Evolutionary conservation across 192 early-diverging fungal genomes (phyloP).

Genomic region (Linnemannia hyalina): DNA sequence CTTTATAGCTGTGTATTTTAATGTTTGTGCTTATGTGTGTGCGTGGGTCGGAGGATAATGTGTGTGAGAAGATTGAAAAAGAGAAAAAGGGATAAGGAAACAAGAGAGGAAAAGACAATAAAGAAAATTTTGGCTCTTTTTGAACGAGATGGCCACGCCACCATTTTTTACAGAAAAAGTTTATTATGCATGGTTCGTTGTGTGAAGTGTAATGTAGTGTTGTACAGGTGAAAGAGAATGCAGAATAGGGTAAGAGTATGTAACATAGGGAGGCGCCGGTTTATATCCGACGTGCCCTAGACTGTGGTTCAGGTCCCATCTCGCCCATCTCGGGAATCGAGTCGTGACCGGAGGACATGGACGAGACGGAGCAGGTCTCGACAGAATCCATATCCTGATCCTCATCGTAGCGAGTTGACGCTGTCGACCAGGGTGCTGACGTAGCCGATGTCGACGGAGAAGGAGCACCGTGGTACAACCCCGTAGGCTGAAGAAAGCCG

Average conservation of each 20-base stretch:
- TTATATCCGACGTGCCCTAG: not conserved
- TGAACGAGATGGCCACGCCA: slow-evolving; percentile 2
- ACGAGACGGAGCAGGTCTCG: slow-evolving; percentile 46
- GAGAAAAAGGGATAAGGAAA: not conserved
- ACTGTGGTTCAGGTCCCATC: slow-evolving; percentile 15
- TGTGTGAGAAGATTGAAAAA: not conserved
- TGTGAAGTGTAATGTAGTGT: not conserved
- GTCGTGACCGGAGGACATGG: slow-evolving; percentile 55
- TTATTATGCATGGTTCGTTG: not conserved
- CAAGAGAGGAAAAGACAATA: not conserved
- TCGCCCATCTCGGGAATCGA: slow-evolving; percentile 49
- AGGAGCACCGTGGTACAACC: not conserved
- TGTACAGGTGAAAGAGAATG: slow-evolving; percentile 2
- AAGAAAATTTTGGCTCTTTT: not conserved
- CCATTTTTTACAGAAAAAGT: not conserved
- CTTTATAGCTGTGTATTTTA: not conserved
- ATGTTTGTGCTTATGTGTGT: not conserved
- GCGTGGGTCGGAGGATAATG: no score
- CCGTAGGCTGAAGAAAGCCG: not conserved
- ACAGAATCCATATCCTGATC: slow-evolving; percentile 55
- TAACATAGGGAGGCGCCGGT: not conserved
- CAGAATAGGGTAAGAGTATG: not conserved
- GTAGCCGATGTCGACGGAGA: not conserved
- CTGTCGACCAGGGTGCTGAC: not conserved
- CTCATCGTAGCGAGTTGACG: slow-evolving; percentile 44